These are phyloP conservation scores for Suillus tomentosus DNA, from an alignment of 768 basidiomycete genomes.

Conservation along the genomic window DNA sequence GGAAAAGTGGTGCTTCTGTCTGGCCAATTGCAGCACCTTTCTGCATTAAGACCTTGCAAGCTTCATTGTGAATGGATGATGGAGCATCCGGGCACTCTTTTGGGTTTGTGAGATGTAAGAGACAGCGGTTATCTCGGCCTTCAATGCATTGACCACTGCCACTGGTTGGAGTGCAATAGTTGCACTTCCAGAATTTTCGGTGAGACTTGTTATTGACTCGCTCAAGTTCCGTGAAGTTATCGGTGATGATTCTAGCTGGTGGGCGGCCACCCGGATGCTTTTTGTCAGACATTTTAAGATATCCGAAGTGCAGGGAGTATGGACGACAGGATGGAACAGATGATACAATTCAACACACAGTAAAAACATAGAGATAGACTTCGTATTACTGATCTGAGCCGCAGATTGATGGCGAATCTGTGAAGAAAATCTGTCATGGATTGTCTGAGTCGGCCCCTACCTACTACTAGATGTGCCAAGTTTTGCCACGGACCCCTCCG, in stretches of 20 bases:
- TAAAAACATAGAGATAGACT: not conserved
- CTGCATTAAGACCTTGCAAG: not conserved
- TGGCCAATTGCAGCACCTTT: not conserved
- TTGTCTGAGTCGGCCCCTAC: too few species aligned
- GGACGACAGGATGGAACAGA: not conserved
- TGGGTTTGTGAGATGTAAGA: too few species aligned
- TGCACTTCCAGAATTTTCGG: conserved; percentile 15
- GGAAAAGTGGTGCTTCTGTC: too few species aligned
- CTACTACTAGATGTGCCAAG: not conserved
- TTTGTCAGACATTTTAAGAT: not conserved
- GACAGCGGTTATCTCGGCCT: conserved; percentile 13
- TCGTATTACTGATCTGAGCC: not conserved
- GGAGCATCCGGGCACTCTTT: too few species aligned
- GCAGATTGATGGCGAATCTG: not conserved
- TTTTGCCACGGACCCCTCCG: not conserved
- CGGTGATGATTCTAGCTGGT: conserved; percentile 8
- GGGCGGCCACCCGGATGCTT: not conserved
- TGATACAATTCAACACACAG: not conserved
- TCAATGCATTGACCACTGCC: conserved; percentile 12
- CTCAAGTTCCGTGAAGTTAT: conserved; percentile 10
- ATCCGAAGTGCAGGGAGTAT: not conserved
- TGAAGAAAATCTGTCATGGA: too few species aligned
- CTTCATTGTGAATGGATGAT: not conserved
- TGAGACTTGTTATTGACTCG: conserved; percentile 14
- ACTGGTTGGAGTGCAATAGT: conserved; percentile 15